Base-by-base conservation (phyloP, 1,139 yeast species). In the Hemisphaericaspora xylofermentans region DNA sequence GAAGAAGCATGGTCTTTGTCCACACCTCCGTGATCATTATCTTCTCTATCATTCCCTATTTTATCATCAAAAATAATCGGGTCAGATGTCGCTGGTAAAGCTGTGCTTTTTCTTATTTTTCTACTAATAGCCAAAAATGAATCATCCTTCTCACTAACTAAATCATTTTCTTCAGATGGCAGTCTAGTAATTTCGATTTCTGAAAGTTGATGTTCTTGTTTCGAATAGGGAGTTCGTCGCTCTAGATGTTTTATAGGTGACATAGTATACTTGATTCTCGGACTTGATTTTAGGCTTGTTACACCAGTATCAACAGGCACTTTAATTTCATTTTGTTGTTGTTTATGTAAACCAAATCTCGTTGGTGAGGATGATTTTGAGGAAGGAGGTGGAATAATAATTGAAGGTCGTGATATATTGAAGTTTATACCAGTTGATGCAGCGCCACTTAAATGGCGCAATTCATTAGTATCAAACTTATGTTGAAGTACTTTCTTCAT, bases 101-200 rank as follows among this genome's bases (percentile, higher is more conserved):
- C 72, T 14, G 65, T 63, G 40, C 71, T 68, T 43, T 66, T 68
- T 8, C 73, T 47, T 8, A 68, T 66, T 3, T 72, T 71, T 4
- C 64, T 61, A 41, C 71, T 63, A 19, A 68, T 68, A 3, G 71
- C 72, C 43, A 64, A 68, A 33, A 58, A 57, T 12, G 63, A 58
- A 40, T 57, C 61, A 27, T 56, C 63, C 21, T 42, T 34, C n/a
- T 52, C 49, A 10, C 26, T 12, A 27, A 4, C 12, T 27, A 13
- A 15, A 13, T 27, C 30, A 5, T 12, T 6, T 25, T 25, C 28
- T 25, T 19, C 22, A 19, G 8, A 8, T 6, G 22, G 5, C 22
- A 10, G 26, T 24, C 6, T 24, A 10, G 4, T 24, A n/a, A 24
- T 12, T 8, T 4, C 10, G 6, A 7, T 24, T 6, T 21, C 24